phyloP scores from a whole-genome alignment of 345 rosid genomes.

The Eucalyptus tenuipes region DNA sequence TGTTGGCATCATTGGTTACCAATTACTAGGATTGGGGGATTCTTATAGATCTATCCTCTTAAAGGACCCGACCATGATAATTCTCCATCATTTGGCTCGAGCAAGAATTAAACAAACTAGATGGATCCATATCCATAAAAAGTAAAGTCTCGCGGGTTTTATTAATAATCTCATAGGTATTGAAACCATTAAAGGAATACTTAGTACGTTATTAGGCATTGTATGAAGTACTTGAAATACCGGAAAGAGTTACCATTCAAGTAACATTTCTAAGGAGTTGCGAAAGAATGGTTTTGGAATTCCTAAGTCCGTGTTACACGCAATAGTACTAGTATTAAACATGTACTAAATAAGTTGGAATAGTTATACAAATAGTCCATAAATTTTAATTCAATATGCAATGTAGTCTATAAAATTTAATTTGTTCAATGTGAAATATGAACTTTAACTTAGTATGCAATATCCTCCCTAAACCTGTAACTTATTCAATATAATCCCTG shows the following conservation, averaged over 20 bases:
- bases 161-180: neutral
- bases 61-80: neutral
- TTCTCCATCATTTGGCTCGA: neutral
- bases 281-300: neutral
- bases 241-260: neutral
- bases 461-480: rapidly evolving
- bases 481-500: rapidly evolving
- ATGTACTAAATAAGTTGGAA: rapidly evolving
- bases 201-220: neutral
- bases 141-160: rapidly evolving
- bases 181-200: neutral
- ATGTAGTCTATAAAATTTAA: too few relatives aligned
- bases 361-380: too few relatives aligned
- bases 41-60: rapidly evolving
- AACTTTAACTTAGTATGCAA: too few relatives aligned
- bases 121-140: neutral
- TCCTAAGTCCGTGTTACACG: rapidly evolving
- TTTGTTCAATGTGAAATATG: rapidly evolving
- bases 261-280: neutral
- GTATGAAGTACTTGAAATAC: rapidly evolving
- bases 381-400: too few relatives aligned
- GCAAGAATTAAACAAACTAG: neutral
- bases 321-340: neutral
- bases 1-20: neutral
- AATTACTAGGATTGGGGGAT: neutral